Percentiles rank a stretch among this genome's conserved stretches.
phyloP scores from a whole-genome alignment of 2,329 filamentous ascomycete species.

The Thielaviopsis musarum region DNA sequence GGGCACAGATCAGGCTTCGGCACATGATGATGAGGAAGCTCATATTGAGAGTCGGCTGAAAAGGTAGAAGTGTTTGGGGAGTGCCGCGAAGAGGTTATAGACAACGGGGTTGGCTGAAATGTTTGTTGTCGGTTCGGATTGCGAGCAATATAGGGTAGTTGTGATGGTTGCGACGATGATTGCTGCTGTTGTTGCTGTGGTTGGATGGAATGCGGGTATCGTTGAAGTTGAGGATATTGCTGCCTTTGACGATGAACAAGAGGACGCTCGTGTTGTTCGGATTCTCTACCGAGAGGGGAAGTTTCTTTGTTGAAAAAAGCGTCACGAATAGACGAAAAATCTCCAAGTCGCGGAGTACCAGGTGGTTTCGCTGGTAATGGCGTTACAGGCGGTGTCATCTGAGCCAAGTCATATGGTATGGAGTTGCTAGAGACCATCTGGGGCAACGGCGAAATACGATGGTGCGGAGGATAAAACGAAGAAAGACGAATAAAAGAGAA shows the following conservation, averaged over 20 bases:
- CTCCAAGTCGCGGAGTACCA: constrained; percentile 2
- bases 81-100: neutral
- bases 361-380: constrained; percentile 6
- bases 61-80: neutral
- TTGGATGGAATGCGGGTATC: neutral
- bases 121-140: neutral
- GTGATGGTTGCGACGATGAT: neutral
- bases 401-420: constrained; percentile 7
- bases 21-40: neutral
- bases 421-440: neutral
- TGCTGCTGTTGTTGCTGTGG: neutral
- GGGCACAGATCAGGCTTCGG: neutral
- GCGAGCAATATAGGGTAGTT: neutral
- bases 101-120: neutral
- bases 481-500: neutral
- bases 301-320: neutral
- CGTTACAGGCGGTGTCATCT: constrained; percentile 11
- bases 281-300: neutral
- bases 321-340: constrained; percentile 4
- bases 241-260: neutral
- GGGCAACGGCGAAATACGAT: neutral
- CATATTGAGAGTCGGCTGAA: neutral
- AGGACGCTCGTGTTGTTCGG: neutral
- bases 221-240: neutral
- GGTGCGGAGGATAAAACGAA: neutral